Percentiles rank a stretch among this genome's conserved stretches.
These are phyloP conservation scores for Fusarium nygamai DNA, from an alignment of 2,329 filamentous ascomycete genomes.

Conservation along the genomic window DNA sequence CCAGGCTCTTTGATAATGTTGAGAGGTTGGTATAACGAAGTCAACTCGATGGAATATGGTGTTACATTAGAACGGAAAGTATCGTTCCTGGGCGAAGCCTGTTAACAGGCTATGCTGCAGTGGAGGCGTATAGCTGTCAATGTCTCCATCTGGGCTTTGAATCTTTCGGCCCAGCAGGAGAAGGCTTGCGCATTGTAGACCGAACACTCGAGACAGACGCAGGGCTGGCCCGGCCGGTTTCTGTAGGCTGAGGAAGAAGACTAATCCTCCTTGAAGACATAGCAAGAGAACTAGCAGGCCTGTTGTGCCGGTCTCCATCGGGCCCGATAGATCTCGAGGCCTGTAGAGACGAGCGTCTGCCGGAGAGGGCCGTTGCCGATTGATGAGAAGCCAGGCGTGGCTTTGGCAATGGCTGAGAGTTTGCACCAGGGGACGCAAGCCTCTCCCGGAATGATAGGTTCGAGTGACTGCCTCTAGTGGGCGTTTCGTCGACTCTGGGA, in stretches of 20 bases:
- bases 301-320: slow-evolving; percentile 47
- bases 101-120: not conserved
- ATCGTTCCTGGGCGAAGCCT: slow-evolving; percentile 27
- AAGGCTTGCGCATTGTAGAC: slow-evolving; percentile 44
- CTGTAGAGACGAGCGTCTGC: slow-evolving; percentile 64
- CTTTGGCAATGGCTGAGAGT: slow-evolving; percentile 57
- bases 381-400: slow-evolving; percentile 56
- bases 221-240: slow-evolving; percentile 60
- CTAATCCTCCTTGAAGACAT: slow-evolving; percentile 60
- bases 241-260: slow-evolving; percentile 61
- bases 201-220: slow-evolving; percentile 58
- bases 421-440: slow-evolving; percentile 60
- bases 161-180: slow-evolving; percentile 50
- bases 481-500: slow-evolving; percentile 56
- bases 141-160: slow-evolving; percentile 62
- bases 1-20: slow-evolving; percentile 26
- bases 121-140: slow-evolving; percentile 17
- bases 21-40: slow-evolving; percentile 16
- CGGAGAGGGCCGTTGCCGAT: slow-evolving; percentile 56
- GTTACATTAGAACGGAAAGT: slow-evolving; percentile 29
- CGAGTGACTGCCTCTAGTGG: slow-evolving; percentile 55
- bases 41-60: slow-evolving; percentile 37
- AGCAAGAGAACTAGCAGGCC: slow-evolving; percentile 68
- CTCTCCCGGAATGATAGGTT: slow-evolving; percentile 66
- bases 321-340: slow-evolving; percentile 52